Base-by-base conservation (phyloP, 2,329 filamentous ascomycete species). In the Aspergillus melleus region DNA sequence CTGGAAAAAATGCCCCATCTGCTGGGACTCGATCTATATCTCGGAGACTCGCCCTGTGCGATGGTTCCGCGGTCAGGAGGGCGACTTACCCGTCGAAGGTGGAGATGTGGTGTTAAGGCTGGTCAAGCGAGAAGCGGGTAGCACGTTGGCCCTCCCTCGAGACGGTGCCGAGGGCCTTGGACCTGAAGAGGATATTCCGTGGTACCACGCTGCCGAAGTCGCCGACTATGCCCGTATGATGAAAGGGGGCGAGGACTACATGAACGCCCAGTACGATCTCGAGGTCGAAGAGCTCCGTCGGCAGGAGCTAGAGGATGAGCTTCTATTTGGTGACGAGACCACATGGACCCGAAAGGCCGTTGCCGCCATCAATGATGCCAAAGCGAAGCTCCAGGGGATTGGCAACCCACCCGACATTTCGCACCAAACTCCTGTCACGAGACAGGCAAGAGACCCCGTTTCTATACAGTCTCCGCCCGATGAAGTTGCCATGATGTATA, bases 1-100 rank as follows among this genome's bases (percentile, higher is more conserved):
- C 57, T 97, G 91, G 86, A 96, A 96, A 79, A 96, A 96, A 74
- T 99, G 95, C 68, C 94, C 95, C 0, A 93, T 99, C 36, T 99
- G 95, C 74, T 95, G 91, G 79, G 95, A 99, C 74, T 88, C 86
- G 52, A 86, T 99, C n/a, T 96, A 95, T 72, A 84, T 93, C n/a
- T 89, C 91, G 9, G 95, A 99, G 64, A 91, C 90, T 22, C 84
- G 91, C 52, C 92, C 95, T 1, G 93, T 97, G 22, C 86, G 93
- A 52, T 97, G 95, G 84, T 97, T 96, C 69, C 86, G 86, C 44
- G 94, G 92, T 0, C 92, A 97, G 76, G 93, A 98, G 76, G 88
- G 87, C 49, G 86, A 90, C 44, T 79, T 92, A 39, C 92, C 93
- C 4, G 84, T 88, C 36, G 89, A 94, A 70, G 94, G 94, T 10